Evolutionary conservation across 2,329 filamentous ascomycete species (phyloP), one percentile per base, ranked within the genome.

Genomic region (Sporothrix brasiliensis): DNA sequence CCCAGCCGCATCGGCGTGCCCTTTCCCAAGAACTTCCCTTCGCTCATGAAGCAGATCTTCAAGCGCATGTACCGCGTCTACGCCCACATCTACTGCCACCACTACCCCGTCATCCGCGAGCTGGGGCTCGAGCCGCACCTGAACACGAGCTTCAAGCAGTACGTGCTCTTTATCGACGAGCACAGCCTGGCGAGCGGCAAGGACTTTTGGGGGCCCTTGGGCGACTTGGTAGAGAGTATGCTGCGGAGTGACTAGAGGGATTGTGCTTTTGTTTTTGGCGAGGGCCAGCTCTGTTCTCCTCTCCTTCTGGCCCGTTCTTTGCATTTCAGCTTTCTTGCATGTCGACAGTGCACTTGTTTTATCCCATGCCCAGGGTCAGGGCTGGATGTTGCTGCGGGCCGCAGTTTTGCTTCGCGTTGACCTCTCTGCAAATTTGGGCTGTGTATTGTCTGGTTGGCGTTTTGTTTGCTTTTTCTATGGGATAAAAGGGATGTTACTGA

Each of bases 141-240:
- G 74, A 99, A 99, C 82, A 99, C 95, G 16, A 97, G 93, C 82
- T 99, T 99, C 88, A 99, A 99, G 86, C 95, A 99, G 81, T 99
- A 98, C 78, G 95, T 99, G 73, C 87, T 99, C 71, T 99, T 99
- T 81, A 93, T 99, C 75, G 94, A 99, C 80, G 96, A 99, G 85
- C 95, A 98, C 81, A 89, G 88, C 75, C 83, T 99, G 75, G 93
- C 93, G 39, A 96, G 89, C 77, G 95, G 94, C 67, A 94, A 97
- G 81, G 95, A 99, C 80, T 99, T 94, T 83, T 99, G 94, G 91
- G 95, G 95, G 1, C 95, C 95, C 14, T 80, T 99, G 71, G 94
- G 94, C 13, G 95, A 99, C 80, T 83, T 99, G 75, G 95, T 99
- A 67, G 95, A 99, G 79, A 98, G 93, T 80, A 99, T 99, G 94